Evolutionary conservation across 345 rosid genomes (phyloP), one percentile per base, ranked within the genome.

Genomic region (Sonneratia alba): DNA sequence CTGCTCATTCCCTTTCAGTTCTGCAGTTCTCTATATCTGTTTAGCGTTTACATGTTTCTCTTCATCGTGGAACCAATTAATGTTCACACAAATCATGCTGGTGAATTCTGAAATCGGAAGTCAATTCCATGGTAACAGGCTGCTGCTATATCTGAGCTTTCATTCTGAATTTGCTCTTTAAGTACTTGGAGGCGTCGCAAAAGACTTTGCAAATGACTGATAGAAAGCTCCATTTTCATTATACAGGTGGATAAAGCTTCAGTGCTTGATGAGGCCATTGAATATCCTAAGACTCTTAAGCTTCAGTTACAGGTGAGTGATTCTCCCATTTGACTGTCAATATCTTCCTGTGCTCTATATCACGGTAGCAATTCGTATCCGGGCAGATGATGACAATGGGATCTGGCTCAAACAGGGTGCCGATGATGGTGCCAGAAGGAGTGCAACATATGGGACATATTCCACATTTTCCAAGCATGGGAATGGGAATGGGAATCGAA

Each of bases 211-310:
- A 42, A 42, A 59, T 59, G 22, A 59, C 64, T 7, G 22, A 59
- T 11, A 21, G 22, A 4, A 62, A 66, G 55, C 57, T 49, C 37
- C 51, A 10, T 71, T 77, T 73, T 82, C 65, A 71, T 77, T 40
- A 7, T 78, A 75, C 68, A 91, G 97, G 94, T 88, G 82, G 97
- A 93, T 84, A 93, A 91, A 81, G 97, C 98, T 82, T 91, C 98
- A 3, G 88, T 93, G 96, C 91, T 93, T 42, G 98, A 93, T 71
- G 96, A 93, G 86, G 98, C 97, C 40, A 93, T 93, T 24, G 97
- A 91, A 70, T 91, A 93, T 85, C 79, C 89, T 56, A 93, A 91
- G 85, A 80, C 88, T 22, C 98, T 93, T 56, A 96, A 91, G 80
- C 84, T 91, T 78, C 97, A 89, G 81, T 89, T 93, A 14, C 98